phyloP scores from a whole-genome alignment of 441 rosid genomes.

The Adansonia rubrostipa region DNA sequence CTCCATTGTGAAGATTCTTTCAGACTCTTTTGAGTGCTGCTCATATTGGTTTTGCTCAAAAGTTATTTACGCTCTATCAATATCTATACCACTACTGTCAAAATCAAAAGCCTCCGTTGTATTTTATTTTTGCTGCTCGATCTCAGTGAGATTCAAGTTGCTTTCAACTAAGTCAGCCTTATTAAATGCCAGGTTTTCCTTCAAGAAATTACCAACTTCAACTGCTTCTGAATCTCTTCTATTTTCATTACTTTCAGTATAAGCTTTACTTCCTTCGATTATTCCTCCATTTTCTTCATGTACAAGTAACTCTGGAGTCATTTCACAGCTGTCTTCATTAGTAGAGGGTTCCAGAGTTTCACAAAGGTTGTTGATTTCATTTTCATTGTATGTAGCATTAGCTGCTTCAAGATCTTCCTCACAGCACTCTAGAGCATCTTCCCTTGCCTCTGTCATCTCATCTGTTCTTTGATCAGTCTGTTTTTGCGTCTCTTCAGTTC shows the following conservation, averaged over 20 bases:
- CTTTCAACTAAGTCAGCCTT: conserved; percentile 43
- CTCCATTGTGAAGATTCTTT: conserved; percentile 36
- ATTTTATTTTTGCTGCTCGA: conserved; percentile 41
- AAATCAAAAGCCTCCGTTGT: conserved; percentile 24
- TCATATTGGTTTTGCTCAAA: conserved; percentile 44
- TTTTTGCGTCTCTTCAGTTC: conserved; percentile 38
- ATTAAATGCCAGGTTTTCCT: conserved; percentile 45
- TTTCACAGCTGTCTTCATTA: conserved; percentile 34
- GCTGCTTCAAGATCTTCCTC: conserved; percentile 32
- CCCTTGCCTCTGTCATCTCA: conserved; percentile 36
- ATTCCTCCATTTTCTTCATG: conserved; percentile 36
- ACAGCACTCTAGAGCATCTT: conserved; percentile 34
- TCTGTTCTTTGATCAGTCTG: conserved; percentile 40
- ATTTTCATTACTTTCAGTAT: conserved; percentile 42
- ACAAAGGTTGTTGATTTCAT: conserved; percentile 28
- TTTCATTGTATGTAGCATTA: conserved; percentile 32
- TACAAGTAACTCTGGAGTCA: conserved; percentile 31
- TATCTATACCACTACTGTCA: conserved; percentile 34
- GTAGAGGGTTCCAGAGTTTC: conserved; percentile 37
- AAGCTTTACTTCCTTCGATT: conserved; percentile 39
- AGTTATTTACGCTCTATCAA: conserved; percentile 36
- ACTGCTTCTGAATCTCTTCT: conserved; percentile 44
- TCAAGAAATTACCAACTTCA: conserved; percentile 46
- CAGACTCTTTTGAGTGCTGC: conserved; percentile 38
- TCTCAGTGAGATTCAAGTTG: conserved; percentile 40